Conservation (phyloP, 1,284 basidiomycete genomes). For the Vanrija sp. region DNA sequence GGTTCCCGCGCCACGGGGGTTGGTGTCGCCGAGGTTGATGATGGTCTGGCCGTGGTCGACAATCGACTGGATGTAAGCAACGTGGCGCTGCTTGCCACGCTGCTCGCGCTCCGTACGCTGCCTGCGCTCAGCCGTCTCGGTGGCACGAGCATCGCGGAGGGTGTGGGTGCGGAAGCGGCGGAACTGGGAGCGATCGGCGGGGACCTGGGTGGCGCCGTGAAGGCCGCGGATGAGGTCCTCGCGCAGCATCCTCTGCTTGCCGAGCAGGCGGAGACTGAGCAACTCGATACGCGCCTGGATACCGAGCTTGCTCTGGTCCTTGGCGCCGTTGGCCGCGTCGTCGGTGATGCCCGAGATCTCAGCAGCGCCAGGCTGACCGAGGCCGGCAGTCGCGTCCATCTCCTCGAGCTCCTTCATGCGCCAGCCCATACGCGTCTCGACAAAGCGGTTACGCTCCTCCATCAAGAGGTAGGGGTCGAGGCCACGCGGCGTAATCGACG, state of each 20-base stretch:
- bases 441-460: constrained; percentile 84
- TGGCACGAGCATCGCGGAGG: constrained; percentile 82
- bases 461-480: constrained; percentile 87
- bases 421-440: constrained; percentile 85
- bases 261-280: constrained; percentile 82
- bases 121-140: constrained; percentile 84
- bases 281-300: constrained; percentile 90
- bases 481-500: constrained; percentile 86
- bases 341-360: constrained; percentile 52
- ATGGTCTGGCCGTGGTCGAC: constrained; percentile 76
- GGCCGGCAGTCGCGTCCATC: constrained; percentile 75
- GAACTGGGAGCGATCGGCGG: constrained; percentile 88
- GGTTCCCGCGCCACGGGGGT: constrained; percentile 40
- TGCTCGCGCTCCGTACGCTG: constrained; percentile 90
- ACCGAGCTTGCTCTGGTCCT: constrained; percentile 50
- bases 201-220: constrained; percentile 83
- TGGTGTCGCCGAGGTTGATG: constrained; percentile 55
- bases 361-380: constrained; percentile 60
- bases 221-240: constrained; percentile 83
- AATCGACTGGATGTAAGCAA: constrained; percentile 88
- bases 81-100: constrained; percentile 91
- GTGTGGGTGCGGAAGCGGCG: constrained; percentile 81
- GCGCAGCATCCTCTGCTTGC: constrained; percentile 82
- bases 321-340: constrained; percentile 50
- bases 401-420: constrained; percentile 83